Percentiles rank a stretch among this genome's conserved stretches.
These are phyloP conservation scores for Rhynchosporium agropyri DNA, from an alignment of 2,329 filamentous ascomycete genomes.

Conservation along the genomic window DNA sequence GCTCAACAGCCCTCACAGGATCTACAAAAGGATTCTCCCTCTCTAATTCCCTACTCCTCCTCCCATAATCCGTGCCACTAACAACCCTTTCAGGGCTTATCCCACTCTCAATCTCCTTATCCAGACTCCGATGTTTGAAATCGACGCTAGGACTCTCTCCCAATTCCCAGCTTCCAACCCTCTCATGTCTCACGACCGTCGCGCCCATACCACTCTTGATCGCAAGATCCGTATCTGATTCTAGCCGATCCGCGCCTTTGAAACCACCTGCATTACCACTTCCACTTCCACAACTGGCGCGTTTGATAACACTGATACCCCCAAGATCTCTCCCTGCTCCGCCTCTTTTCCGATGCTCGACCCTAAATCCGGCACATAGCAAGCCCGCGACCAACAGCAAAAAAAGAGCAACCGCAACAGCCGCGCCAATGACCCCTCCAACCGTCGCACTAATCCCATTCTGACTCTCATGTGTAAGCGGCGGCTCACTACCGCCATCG, in stretches of 20 bases:
- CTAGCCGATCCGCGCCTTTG: slow-evolving; percentile 40
- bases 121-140: slow-evolving; percentile 24
- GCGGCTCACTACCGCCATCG: background rate
- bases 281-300: slow-evolving; percentile 20
- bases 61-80: slow-evolving; percentile 33
- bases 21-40: slow-evolving; percentile 37
- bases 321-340: background rate
- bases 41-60: slow-evolving; percentile 37
- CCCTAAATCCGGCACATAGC: slow-evolving; percentile 35
- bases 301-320: slow-evolving; percentile 24
- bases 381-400: slow-evolving; percentile 26
- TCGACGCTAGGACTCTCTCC: slow-evolving; percentile 25
- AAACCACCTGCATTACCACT: slow-evolving; percentile 35
- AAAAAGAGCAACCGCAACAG: slow-evolving; percentile 32
- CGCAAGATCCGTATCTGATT: slow-evolving; percentile 38
- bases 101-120: slow-evolving; percentile 31
- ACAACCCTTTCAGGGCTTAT: slow-evolving; percentile 25
- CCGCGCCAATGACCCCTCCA: slow-evolving; percentile 40
- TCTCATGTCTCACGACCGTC: slow-evolving; percentile 36
- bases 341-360: slow-evolving; percentile 20
- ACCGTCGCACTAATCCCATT: slow-evolving; percentile 28
- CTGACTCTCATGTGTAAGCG: too few species aligned
- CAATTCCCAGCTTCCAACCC: slow-evolving; percentile 43
- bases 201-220: slow-evolving; percentile 37
- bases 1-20: slow-evolving; percentile 37